Evolutionary conservation across 257 asterid species (phyloP), one percentile per base, ranked within the genome.

Genomic region (Solanum chiquidenum): DNA sequence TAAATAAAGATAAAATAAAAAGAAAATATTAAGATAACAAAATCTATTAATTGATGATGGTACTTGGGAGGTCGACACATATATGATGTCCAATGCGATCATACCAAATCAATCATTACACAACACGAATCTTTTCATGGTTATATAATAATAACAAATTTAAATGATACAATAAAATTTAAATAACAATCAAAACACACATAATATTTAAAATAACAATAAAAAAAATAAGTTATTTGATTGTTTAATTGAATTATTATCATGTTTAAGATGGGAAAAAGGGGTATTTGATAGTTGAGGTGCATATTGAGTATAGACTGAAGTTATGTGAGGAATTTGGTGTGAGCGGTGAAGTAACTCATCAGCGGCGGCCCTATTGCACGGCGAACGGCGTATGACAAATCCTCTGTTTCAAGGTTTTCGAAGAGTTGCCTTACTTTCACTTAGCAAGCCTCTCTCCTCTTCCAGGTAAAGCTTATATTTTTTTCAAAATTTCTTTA

Each of bases 61-160:
- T 18, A 18, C 0, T 55, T 55, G 0, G 0, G 4, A 55, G 0
- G 9, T 52, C 0, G 3, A 18, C 4, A 1, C 0, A 0, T 0
- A 55, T 18, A 18, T 55, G 4, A 55, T 3, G 10, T 6, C 2
- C 0, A 11, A 3, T 11, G 5, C 1, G 4, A 42, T 5, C 8
- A 0, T 49, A 49, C 3, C 9, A 52, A 55, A 52, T 55, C 10
- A 52, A 0, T 52, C 9, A 0, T 52, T 52, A 52, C 0, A 52
- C 1, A 52, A 20, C 1, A 3, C 2, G 0, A 55, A 18, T 6
- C 11, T 55, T 55, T 49, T 55, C n/a, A 7, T 3, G 58, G 3
- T 49, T 49, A 49, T 49, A 44, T 12, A 44, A 55, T 7, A 6
- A 55, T 20, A 42, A 1, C 10, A 6, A 0, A 55, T 55, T 55